Evolutionary conservation across 257 asterid genomes (phyloP).

Genomic region (Asclepias syriaca): DNA sequence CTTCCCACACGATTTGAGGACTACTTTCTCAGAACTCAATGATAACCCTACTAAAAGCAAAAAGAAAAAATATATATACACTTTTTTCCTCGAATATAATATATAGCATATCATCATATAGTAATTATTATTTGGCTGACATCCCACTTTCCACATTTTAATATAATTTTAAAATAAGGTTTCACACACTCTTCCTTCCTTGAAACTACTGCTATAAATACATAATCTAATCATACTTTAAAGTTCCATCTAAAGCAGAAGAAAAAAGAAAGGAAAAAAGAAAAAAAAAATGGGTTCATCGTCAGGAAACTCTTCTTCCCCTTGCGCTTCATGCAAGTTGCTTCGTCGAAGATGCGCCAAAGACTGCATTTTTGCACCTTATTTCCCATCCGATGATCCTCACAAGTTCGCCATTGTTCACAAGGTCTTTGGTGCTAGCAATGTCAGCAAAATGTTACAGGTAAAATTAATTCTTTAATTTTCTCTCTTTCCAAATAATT

Average conservation of each 20-base stretch:
- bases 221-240: background rate
- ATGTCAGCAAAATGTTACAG: slow-evolving; percentile 92
- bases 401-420: slow-evolving; percentile 95
- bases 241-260: background rate
- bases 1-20: slow-evolving; percentile 7
- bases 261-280: background rate
- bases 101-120: background rate
- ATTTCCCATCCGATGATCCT: slow-evolving; percentile 90
- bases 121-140: slow-evolving; percentile 3
- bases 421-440: slow-evolving; percentile 92
- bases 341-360: slow-evolving; percentile 83
- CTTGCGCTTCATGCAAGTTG: slow-evolving; percentile 89
- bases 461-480: slow-evolving; percentile 19
- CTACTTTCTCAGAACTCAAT: slow-evolving; percentile 11
- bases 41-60: background rate
- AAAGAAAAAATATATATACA: no score
- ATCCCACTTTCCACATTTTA: background rate
- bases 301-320: slow-evolving; percentile 61
- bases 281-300: slow-evolving; percentile 47
- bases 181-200: background rate
- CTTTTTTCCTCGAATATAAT: no score
- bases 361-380: slow-evolving; percentile 88
- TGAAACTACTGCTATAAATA: background rate
- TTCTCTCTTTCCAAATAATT: no score
- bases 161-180: background rate